Percentiles rank a stretch among this genome's conserved stretches.
phyloP scores from a whole-genome alignment of 2,329 filamentous ascomycete genomes.

The Aspergillus tamarii region DNA sequence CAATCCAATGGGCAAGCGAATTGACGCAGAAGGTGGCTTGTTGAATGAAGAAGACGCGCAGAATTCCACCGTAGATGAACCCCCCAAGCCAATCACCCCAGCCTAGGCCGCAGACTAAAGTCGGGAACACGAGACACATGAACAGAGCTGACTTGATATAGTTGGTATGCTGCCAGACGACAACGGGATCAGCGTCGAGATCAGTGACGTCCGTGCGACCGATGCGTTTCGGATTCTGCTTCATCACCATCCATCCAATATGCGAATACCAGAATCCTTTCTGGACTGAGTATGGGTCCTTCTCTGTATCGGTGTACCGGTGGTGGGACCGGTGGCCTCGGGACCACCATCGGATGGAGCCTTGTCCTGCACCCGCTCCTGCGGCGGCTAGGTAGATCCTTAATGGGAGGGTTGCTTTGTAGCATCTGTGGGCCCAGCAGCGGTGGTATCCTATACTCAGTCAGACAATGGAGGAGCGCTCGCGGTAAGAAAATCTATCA shows the following conservation, averaged over 20 bases:
- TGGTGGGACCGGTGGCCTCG: constrained; percentile 82
- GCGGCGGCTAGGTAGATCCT: constrained; percentile 60
- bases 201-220: constrained; percentile 84
- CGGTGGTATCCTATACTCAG: constrained; percentile 66
- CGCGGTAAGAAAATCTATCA: constrained; percentile 31
- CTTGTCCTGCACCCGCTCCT: background rate
- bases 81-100: constrained; percentile 79
- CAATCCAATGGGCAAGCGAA: constrained; percentile 83
- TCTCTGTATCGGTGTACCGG: constrained; percentile 85
- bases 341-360: constrained; percentile 82
- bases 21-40: constrained; percentile 91
- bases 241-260: constrained; percentile 64
- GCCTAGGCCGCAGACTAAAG: constrained; percentile 69
- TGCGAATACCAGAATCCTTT: constrained; percentile 79
- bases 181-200: constrained; percentile 77
- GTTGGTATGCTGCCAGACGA: constrained; percentile 81
- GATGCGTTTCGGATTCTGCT: constrained; percentile 81
- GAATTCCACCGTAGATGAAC: constrained; percentile 78
- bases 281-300: constrained; percentile 83
- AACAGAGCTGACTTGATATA: constrained; percentile 71
- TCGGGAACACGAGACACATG: constrained; percentile 76
- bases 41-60: constrained; percentile 81
- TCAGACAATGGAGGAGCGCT: background rate
- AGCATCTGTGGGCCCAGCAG: constrained; percentile 81
- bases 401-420: constrained; percentile 72